Conservation (phyloP, 2,329 filamentous ascomycete genomes). For the Penicillium sp. region DNA sequence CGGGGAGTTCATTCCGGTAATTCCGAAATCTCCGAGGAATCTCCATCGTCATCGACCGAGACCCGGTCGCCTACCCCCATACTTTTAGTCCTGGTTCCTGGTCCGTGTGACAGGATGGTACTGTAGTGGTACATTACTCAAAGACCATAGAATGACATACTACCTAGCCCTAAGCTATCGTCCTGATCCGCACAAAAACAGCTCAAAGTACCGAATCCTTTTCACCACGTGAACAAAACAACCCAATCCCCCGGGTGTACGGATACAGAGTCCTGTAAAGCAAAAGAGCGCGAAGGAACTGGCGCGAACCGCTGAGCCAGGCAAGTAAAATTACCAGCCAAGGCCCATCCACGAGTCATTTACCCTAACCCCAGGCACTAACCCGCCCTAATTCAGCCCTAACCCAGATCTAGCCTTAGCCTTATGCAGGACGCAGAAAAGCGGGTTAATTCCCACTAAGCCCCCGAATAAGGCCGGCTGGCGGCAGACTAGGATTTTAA, state of each 20-base stretch:
- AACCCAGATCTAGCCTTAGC: background rate
- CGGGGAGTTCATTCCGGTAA: background rate
- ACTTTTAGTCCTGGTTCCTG: background rate
- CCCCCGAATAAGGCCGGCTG: background rate
- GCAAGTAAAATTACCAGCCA: slow-evolving; percentile 13
- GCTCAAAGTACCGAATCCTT: background rate
- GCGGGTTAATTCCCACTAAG: slow-evolving; percentile 9
- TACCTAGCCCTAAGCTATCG: background rate
- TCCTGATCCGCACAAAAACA: slow-evolving; percentile 13
- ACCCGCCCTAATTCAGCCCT: background rate
- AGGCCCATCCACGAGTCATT: slow-evolving; percentile 1
- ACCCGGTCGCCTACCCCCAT: background rate
- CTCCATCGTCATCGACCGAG: background rate
- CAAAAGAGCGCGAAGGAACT: background rate
- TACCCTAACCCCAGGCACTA: slow-evolving; percentile 4
- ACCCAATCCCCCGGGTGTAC: background rate
- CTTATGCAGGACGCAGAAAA: slow-evolving; percentile 2
- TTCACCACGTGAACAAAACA: background rate
- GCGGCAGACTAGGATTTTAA: background rate
- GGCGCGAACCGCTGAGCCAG: slow-evolving; percentile 13
- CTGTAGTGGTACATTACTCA: background rate
- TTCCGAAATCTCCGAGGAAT: background rate
- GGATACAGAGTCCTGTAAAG: too few species aligned
- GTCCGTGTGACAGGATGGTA: background rate
- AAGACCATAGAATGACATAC: background rate